Conservation (phyloP, 805 yeast species). For the Lipomyces yamanashiensis region DNA sequence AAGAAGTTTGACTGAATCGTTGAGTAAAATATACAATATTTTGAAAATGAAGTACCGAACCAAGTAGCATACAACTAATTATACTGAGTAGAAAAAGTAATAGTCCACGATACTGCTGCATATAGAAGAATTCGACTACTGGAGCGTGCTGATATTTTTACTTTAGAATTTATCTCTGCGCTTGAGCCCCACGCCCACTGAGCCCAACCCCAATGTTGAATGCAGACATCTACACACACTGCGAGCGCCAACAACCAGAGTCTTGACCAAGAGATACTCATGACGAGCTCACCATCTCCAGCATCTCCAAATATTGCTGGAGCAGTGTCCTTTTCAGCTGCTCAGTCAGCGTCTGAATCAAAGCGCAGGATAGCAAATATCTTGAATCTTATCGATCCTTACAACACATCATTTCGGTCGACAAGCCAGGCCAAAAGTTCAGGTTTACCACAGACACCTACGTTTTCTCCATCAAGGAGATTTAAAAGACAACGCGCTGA, state of each 20-base stretch:
- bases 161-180: not conserved
- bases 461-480: conserved; percentile 25
- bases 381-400: conserved; percentile 8
- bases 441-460: not conserved
- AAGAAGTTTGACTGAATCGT: not conserved
- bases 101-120: conserved; percentile 4
- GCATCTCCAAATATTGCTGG: not conserved
- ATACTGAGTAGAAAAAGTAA: conserved; percentile 3
- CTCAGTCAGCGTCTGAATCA: not conserved
- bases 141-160: not conserved
- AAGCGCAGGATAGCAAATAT: conserved; percentile 3
- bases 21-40: not conserved
- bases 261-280: not conserved
- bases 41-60: not conserved
- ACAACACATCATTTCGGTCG: not conserved
- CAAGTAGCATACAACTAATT: not conserved
- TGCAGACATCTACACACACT: no score
- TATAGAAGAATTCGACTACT: not conserved
- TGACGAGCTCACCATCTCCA: not conserved
- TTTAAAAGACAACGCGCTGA: conserved; percentile 22
- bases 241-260: not conserved
- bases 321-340: not conserved
- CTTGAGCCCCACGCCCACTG: conserved; percentile 5
- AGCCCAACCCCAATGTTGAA: not conserved
- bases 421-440: not conserved